Percentiles rank a stretch among this genome's conserved stretches.
phyloP scores from a whole-genome alignment of 1,284 basidiomycete species.

The Apiotrichum laibachii region DNA sequence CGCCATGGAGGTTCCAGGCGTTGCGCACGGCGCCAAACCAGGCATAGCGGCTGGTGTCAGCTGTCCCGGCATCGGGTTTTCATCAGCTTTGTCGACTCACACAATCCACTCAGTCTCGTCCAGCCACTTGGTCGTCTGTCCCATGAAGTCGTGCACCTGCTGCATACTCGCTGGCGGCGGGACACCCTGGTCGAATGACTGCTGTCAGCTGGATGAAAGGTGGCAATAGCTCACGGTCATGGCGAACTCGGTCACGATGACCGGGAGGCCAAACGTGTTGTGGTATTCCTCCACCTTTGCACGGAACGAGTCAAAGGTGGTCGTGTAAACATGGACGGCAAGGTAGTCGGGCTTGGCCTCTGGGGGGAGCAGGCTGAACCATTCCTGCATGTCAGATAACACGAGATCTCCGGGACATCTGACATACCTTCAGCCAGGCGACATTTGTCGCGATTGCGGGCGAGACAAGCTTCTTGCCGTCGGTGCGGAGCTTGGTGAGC shows the following conservation, averaged over 20 bases:
- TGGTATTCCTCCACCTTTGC: slow-evolving; percentile 30
- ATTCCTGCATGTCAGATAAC: slow-evolving; percentile 23
- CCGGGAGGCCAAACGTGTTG: slow-evolving; percentile 29
- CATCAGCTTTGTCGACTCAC: neutral
- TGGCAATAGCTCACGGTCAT: slow-evolving; percentile 33
- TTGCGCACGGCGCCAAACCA: slow-evolving; percentile 23
- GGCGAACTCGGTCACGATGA: slow-evolving; percentile 46
- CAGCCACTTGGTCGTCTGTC: slow-evolving; percentile 34
- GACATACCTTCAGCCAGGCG: slow-evolving; percentile 40
- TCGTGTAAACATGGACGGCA: slow-evolving; percentile 46
- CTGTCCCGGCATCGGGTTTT: too few species aligned
- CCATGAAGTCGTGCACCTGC: slow-evolving; percentile 49
- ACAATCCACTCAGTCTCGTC: slow-evolving; percentile 34
- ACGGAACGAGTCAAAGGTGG: slow-evolving; percentile 41
- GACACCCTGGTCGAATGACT: slow-evolving; percentile 33
- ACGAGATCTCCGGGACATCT: too few species aligned
- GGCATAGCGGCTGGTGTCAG: slow-evolving; percentile 19
- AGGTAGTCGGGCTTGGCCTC: slow-evolving; percentile 36
- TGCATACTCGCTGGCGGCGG: slow-evolving; percentile 35
- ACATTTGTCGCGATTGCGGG: slow-evolving; percentile 39
- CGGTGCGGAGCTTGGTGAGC: slow-evolving; percentile 29
- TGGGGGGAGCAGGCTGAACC: slow-evolving; percentile 25
- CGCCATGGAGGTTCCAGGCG: slow-evolving; percentile 29
- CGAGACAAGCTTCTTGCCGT: slow-evolving; percentile 34
- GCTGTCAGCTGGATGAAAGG: neutral